phyloP scores from a whole-genome alignment of 2,329 filamentous ascomycete species.

The Fusarium sp. region DNA sequence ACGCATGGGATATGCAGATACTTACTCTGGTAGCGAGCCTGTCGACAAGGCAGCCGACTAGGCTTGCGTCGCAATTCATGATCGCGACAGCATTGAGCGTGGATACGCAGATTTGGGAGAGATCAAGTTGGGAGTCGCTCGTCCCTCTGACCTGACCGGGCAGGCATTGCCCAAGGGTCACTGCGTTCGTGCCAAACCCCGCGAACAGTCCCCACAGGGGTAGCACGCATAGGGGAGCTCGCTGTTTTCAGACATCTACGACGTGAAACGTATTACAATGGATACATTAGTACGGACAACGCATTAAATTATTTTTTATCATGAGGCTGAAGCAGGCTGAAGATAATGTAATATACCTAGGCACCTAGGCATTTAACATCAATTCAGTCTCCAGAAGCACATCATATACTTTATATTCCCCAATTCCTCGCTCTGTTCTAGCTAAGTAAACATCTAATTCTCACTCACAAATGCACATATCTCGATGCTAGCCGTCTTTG shows the following conservation, averaged over 20 bases:
- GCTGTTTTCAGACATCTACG: slow-evolving; percentile 18
- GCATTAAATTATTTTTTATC: neutral
- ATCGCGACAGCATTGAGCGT: slow-evolving; percentile 39
- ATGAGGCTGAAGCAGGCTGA: neutral
- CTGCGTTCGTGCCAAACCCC: slow-evolving; percentile 32
- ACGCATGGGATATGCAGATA: neutral
- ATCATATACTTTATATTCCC: neutral
- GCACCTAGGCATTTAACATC: neutral
- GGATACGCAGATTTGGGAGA: slow-evolving; percentile 5
- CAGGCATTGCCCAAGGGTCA: slow-evolving; percentile 17
- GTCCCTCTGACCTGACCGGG: neutral
- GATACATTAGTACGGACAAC: neutral
- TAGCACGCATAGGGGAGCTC: slow-evolving; percentile 16
- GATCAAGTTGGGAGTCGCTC: slow-evolving; percentile 21
- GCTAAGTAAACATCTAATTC: neutral
- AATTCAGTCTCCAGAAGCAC: neutral
- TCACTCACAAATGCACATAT: neutral
- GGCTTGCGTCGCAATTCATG: slow-evolving; percentile 69
- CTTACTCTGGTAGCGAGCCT: slow-evolving; percentile 70
- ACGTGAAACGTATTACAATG: neutral
- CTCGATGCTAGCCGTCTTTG: neutral
- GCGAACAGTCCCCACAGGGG: slow-evolving; percentile 34
- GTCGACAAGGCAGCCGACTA: slow-evolving; percentile 70
- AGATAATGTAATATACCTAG: neutral
- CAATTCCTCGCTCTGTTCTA: neutral